Evolutionary conservation across 805 yeast species (phyloP).

Genomic region (Zygosaccharomyces lentus): DNA sequence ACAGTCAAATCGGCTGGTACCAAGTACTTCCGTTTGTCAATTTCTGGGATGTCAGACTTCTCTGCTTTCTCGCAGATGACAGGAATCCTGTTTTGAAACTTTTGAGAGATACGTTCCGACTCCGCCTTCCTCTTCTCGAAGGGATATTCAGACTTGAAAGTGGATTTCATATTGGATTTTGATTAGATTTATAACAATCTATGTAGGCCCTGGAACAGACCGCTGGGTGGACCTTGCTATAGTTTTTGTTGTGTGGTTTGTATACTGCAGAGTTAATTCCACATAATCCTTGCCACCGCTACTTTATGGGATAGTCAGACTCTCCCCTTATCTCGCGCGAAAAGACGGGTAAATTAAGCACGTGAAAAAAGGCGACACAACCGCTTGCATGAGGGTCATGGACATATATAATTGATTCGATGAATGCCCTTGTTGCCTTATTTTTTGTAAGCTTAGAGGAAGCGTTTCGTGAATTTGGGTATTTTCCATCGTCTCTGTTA

Average conservation of each 20-base stretch:
- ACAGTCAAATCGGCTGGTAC: constrained; percentile 96
- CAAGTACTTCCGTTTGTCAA: constrained; percentile 93
- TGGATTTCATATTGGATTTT: constrained; percentile 29
- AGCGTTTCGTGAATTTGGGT: too few species aligned
- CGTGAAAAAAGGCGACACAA: neutral
- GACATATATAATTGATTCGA: too few species aligned
- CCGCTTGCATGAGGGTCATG: too few species aligned
- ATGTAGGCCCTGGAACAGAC: neutral
- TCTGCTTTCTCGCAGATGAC: constrained; percentile 96
- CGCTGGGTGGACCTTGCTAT: neutral
- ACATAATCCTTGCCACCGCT: neutral
- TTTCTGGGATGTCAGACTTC: constrained; percentile 91
- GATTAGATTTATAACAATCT: neutral
- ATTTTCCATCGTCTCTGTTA: too few species aligned
- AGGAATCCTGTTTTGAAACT: constrained; percentile 90
- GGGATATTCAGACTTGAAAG: constrained; percentile 64
- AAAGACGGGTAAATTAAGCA: neutral
- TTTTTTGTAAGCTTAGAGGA: too few species aligned
- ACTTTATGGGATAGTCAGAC: neutral
- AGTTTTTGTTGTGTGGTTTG: neutral
- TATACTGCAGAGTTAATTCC: neutral
- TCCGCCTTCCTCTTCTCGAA: constrained; percentile 95
- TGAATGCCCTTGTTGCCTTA: too few species aligned
- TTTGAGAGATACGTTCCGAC: constrained; percentile 82
- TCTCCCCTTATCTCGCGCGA: neutral